A percentile compares a stretch with the other conserved stretches of the same genome.
phyloP scores from a whole-genome alignment of 352 stramenopile genomes.

The Globisporangium apiculatum region DNA sequence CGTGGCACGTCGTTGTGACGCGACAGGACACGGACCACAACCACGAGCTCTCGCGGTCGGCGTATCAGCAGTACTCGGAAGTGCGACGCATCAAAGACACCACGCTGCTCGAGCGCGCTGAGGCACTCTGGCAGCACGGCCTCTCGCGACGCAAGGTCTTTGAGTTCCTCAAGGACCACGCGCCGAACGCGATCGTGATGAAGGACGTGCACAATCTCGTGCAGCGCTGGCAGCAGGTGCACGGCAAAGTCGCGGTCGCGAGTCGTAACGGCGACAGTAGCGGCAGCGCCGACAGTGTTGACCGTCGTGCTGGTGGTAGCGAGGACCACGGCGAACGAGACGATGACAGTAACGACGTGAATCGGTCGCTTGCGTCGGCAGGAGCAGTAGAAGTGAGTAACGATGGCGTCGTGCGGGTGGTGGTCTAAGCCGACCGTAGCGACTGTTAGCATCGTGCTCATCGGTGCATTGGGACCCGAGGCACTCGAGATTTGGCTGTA shows the following conservation, averaged over 20 bases:
- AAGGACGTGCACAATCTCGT: conserved; percentile 81
- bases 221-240: conserved; percentile 52
- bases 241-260: background rate
- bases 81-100: conserved; percentile 62
- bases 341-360: background rate
- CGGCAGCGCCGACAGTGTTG: background rate
- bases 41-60: conserved; percentile 44
- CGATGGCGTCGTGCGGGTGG: background rate
- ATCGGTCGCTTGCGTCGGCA: background rate
- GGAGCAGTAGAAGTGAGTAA: too few species aligned
- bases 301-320: background rate
- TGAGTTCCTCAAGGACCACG: conserved; percentile 64
- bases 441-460: too few species aligned
- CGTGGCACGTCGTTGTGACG: conserved; percentile 66
- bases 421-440: background rate
- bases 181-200: conserved; percentile 52
- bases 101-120: conserved; percentile 38
- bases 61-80: conserved; percentile 67
- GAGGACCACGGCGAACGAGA: background rate
- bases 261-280: background rate
- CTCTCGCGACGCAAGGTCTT: conserved; percentile 55
- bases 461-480: too few species aligned
- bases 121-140: conserved; percentile 54
- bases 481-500: too few species aligned
- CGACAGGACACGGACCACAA: conserved; percentile 69